Evolutionary conservation across 306 rosid genomes (phyloP).

Genomic region (Fragaria ananassa): DNA sequence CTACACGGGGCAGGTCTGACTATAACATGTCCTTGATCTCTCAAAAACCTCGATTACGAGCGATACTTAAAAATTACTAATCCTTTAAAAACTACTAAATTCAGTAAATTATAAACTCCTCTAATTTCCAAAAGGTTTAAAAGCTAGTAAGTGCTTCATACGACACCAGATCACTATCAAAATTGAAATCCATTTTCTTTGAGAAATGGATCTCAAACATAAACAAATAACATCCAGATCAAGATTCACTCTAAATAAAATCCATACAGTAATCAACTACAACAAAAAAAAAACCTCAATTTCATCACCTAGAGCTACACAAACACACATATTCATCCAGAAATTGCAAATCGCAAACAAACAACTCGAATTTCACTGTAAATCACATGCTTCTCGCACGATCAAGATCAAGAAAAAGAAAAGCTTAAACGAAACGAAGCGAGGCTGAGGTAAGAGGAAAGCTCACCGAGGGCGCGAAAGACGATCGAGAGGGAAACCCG

Average conservation of each 20-base stretch:
- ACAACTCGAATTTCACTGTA: not conserved
- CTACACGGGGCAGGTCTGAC: not conserved
- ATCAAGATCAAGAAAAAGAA: not conserved
- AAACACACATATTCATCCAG: not conserved
- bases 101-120: not conserved
- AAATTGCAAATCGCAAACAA: not conserved
- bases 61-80: not conserved
- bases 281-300: not conserved
- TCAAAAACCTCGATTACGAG: not conserved
- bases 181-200: not conserved
- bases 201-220: not conserved
- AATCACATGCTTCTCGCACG: not conserved
- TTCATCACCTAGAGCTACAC: not conserved
- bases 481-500: constrained; percentile 19
- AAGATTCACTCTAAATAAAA: not conserved
- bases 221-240: constrained; percentile 8
- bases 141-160: not conserved
- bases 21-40: not conserved
- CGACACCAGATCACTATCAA: constrained; percentile 11
- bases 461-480: constrained; percentile 36
- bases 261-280: not conserved
- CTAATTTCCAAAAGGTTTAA: not conserved
- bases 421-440: not conserved
- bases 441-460: constrained; percentile 3
- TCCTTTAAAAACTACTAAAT: not conserved